Evolutionary conservation across 169 alveolate genomes (phyloP), one percentile per base, ranked within the genome.

Genomic region (Eimeria maxima): DNA sequence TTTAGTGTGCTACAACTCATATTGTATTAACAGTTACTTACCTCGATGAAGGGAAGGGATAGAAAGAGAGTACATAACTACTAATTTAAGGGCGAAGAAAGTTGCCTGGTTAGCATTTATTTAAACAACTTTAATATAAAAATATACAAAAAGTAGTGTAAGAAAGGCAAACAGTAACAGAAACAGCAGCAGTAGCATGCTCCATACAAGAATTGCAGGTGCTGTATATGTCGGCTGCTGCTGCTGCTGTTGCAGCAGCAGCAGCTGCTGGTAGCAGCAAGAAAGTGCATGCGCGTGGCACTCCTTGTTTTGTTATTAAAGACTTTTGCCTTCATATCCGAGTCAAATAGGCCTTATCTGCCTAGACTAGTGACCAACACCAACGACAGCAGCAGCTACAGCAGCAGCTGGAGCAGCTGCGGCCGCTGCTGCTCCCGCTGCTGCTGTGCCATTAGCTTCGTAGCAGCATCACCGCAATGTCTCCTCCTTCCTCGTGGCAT

Each of bases 371-470:
- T 38, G 29, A 38, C 29, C 81, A n/a, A 38, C 81, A 71, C 11
- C 81, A 71, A 20, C 81, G 29, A 20, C 47, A 71, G 81, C 81
- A 71, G 81, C 81, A 14, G 81, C 80, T n/a, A 47, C 81, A 29
- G 47, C 69, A 60, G 69, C 69, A 60, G 69, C 69, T 16, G 69
- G 27, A 60, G 69, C 69, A 60, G 69, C 69, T 13, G 69, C 5
- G 8, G 69, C 69, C 20, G 69, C 81, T 71, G 81, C 81, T 11
- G 81, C 81, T 13, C 27, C 50, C 27, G 81, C 81, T 71, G 81
- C 81, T 71, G 81, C 47, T 71, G 81, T 71, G 18, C 47, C 10
- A 24, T 71, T 11, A 11, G 29, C 16, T 47, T 38, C 47, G 14
- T 47, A 71, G 20, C 22, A 71, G 81, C 81, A 71, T 20, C 47